phyloP scores from a whole-genome alignment of 192 early-diverging fungal species.

The Allomyces javanicus region DNA sequence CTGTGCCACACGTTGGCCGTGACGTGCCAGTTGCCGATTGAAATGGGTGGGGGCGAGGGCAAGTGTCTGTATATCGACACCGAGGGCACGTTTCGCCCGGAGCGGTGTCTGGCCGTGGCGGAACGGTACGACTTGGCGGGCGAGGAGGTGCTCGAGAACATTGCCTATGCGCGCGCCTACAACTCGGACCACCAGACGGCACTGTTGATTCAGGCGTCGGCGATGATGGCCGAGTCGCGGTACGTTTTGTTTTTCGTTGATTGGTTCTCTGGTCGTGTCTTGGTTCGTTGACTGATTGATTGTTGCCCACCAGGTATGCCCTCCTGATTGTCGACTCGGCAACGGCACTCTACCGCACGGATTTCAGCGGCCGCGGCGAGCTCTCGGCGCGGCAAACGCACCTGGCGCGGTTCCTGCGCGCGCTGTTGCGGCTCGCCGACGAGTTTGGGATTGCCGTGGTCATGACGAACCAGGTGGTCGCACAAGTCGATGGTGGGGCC shows the following conservation, averaged over 20 bases:
- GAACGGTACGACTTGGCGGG: conserved; percentile 57
- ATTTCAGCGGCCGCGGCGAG: conserved; percentile 88
- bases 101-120: conserved; percentile 62
- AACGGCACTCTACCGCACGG: conserved; percentile 87
- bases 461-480: conserved; percentile 95
- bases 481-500: conserved; percentile 69
- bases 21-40: conserved; percentile 77
- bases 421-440: conserved; percentile 69
- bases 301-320: conserved; percentile 30
- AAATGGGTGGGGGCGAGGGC: conserved; percentile 81
- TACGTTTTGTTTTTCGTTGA: no score
- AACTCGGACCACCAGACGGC: conserved; percentile 88
- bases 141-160: conserved; percentile 78
- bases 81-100: conserved; percentile 89
- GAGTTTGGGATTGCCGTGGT: conserved; percentile 97
- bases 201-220: conserved; percentile 62
- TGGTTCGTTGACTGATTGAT: neutral
- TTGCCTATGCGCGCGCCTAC: conserved; percentile 82
- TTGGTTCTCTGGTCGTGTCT: neutral
- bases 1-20: conserved; percentile 89
- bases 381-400: conserved; percentile 89
- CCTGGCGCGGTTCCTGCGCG: conserved; percentile 70
- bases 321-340: conserved; percentile 82
- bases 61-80: conserved; percentile 94
- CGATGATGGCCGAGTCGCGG: conserved; percentile 73